Base-by-base conservation (phyloP, 139 green algal genomes). In the Chlamydomonas schloesseri region DNA sequence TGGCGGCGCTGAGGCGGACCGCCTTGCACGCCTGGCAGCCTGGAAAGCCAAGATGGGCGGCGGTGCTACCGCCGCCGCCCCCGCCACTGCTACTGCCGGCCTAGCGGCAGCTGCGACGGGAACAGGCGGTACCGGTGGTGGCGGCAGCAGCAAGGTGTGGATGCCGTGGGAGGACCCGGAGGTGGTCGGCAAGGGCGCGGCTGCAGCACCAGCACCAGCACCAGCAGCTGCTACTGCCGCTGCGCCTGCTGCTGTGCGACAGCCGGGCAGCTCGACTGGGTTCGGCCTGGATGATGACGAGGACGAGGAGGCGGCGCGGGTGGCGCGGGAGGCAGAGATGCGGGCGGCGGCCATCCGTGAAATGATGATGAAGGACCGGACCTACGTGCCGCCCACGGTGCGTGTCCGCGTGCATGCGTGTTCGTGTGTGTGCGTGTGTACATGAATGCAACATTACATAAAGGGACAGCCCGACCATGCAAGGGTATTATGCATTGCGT, bases 241-340 rank as follows among this genome's bases (percentile, higher is more conserved):
- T n/a, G n/a, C n/a, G n/a, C n/a, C n/a, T n/a, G n/a, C n/a, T n/a
- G n/a, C n/a, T n/a, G n/a, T n/a, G n/a, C n/a, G n/a, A n/a, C n/a
- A n/a, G n/a, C n/a, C n/a, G n/a, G n/a, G n/a, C n/a, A n/a, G n/a
- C n/a, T n/a, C n/a, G n/a, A n/a, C n/a, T n/a, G n/a, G 83, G 81
- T 11, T 15, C 3, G 18, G 74, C 8, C 42, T 18, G 15, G 87
- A 88, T 0, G 89, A 91, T 15, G 92, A 96, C 24, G 94, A 98
- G 47, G 93, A 91, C 31, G 96, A 98, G 36, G 91, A 95, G 0
- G 82, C 96, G 69, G 95, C 97, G 37, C 94, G 93, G 0, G 96
- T 96, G 79, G 97, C 97, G 93, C 88, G 91, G 0, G 84, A 81
- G 20, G 93, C 96, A 79, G 92, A 96, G 33, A 37, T 73, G 29